Evolutionary conservation across 768 basidiomycete genomes (phyloP), one percentile per base, ranked within the genome.

Genomic region (Holtermannia corniformis): DNA sequence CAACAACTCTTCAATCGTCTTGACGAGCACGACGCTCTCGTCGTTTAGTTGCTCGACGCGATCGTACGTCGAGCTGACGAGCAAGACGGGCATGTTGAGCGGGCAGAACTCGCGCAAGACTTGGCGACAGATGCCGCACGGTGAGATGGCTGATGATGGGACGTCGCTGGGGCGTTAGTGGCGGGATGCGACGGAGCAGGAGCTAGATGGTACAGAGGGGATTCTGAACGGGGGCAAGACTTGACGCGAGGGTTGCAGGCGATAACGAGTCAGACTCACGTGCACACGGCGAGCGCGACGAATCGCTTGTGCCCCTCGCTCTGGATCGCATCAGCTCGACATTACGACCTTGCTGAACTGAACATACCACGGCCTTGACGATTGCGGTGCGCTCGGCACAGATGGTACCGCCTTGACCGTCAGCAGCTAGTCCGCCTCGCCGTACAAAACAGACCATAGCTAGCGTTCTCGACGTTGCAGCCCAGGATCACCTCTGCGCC

Each of bases 301-400:
- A 92, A 92, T 0, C 78, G 74, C 21, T 75, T 78, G 21, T 72
- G 81, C 2, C 88, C 87, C 53, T 89, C 86, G 72, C 87, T 91
- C 90, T 91, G 46, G 44, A 27, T 4, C n/a, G 46, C 20, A 58
- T 16, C 42, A 46, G 41, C 43, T n/a, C 43, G 47, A 37, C 32
- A 11, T 25, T 16, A 46, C 4, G 16, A 27, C 13, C 19, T n/a
- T 43, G 11, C 14, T 48, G 44, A 13, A 41, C 32, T 21, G 32
- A 5, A 77, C 87, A 72, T 57, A 92, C 91, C 20, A 85, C 82
- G 23, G 89, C 92, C 71, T 95, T 95, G n/a, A 90, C 85, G 50
- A 99, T 76, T 0, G 92, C 92, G 0, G 93, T 96, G 25, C 92
- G 77, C 69, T 99, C 93, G 0, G 93, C 93, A 60, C 93, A 97